Evolutionary conservation across 176 grass and related monocot genomes (phyloP), one percentile per base, ranked within the genome.

Genomic region (Raddia guianensis): DNA sequence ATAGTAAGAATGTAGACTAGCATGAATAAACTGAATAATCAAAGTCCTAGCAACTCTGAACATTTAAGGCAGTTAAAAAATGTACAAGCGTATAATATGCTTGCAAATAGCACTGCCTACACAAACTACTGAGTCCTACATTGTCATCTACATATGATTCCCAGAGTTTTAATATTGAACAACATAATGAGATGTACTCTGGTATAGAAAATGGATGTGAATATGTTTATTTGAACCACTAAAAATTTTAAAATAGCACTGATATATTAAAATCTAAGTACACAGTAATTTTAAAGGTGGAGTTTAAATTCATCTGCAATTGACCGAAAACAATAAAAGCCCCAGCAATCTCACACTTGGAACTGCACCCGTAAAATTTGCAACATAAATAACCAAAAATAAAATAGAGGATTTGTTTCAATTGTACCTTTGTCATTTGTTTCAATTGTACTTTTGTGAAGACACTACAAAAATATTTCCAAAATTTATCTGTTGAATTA

Each of bases 201-300:
- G 7, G 12, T 18, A 34, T 16, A 66, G 9, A 12, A 53, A 18
- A n/a, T 32, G 10, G 52, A 70, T 59, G 21, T 15, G 33, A 62
- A 7, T 33, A 5, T 35, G 27, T 16, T 66, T 20, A 61, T 53
- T 72, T 70, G 66, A 76, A 48, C 68, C 66, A 48, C 18, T 49
- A 88, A 63, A 59, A 70, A 76, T 78, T 83, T 27, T 40, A 40
- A 66, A 83, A 83, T 72, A 50, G 71, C 46, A 9, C 46, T 48
- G 7, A 48, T 7, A 54, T 12, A 27, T 64, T n/a, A 50, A 3
- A 40, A 65, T 54, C 70, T 12, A 65, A 68, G 15, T 77, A 84
- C 27, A 43, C 55, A 50, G 67, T 40, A 21, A 40, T 79, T 64
- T 73, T 68, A 34, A 86, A 86, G 16, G 65, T 43, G 42, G 43